phyloP scores from a whole-genome alignment of 2,329 filamentous ascomycete species.

The Cordyceps tenuipes region DNA sequence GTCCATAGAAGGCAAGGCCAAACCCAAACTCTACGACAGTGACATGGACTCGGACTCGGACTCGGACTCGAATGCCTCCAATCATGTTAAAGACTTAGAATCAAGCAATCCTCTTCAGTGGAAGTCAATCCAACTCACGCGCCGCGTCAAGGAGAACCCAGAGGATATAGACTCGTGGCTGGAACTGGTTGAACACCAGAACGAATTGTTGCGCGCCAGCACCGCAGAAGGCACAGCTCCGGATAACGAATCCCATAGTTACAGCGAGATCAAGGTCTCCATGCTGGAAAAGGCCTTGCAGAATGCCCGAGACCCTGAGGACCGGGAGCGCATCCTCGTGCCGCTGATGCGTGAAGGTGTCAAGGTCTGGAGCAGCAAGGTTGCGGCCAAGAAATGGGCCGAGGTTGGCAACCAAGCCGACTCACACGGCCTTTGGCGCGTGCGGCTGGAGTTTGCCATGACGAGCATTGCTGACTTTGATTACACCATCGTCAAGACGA shows the following conservation, averaged over 20 bases:
- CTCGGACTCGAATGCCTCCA: conserved; percentile 34
- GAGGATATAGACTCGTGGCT: conserved; percentile 66
- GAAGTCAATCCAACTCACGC: conserved; percentile 53
- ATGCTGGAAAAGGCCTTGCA: conserved; percentile 71
- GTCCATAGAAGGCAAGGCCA: conserved; percentile 57
- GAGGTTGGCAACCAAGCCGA: conserved; percentile 25
- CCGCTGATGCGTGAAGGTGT: conserved; percentile 65
- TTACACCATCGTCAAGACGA: conserved; percentile 55
- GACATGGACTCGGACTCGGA: conserved; percentile 44
- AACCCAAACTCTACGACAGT: conserved; percentile 38
- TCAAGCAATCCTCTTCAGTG: conserved; percentile 39
- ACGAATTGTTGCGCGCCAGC: conserved; percentile 49
- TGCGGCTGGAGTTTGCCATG: conserved; percentile 65
- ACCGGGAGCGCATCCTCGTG: conserved; percentile 53
- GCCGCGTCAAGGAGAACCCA: conserved; percentile 56
- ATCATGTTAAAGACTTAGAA: conserved; percentile 24
- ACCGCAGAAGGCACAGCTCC: conserved; percentile 37
- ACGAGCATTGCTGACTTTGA: conserved; percentile 57
- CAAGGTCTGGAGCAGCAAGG: conserved; percentile 62
- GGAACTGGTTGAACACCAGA: conserved; percentile 70
- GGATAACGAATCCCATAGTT: conserved; percentile 55
- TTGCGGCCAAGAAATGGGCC: conserved; percentile 57
- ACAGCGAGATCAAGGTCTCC: conserved; percentile 71
- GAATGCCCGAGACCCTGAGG: conserved; percentile 37
- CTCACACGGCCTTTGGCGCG: conserved; percentile 59